These are phyloP conservation scores for Trifolium subterraneum DNA, from an alignment of 306 rosid genomes.

Conservation along the genomic window DNA sequence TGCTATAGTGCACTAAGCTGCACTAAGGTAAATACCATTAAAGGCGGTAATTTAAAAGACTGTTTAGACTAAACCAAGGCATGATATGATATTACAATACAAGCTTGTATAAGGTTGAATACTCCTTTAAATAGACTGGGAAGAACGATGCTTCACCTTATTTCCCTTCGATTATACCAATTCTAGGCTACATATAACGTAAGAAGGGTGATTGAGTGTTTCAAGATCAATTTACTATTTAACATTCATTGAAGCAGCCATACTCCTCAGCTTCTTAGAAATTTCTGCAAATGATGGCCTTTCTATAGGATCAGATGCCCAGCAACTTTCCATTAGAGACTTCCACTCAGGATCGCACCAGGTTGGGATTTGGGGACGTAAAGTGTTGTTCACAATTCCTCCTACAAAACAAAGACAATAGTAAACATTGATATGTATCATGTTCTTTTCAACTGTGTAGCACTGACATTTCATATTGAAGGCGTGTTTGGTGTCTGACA, in stretches of 20 bases:
- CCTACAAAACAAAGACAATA: slow-evolving; percentile 57
- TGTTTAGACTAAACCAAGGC: slow-evolving; percentile 50
- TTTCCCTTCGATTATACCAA: slow-evolving; percentile 52
- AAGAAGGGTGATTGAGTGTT: slow-evolving; percentile 45
- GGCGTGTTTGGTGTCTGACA: not conserved
- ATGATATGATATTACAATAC: slow-evolving; percentile 52
- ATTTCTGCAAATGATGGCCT: slow-evolving; percentile 97
- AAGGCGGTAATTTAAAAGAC: slow-evolving; percentile 53
- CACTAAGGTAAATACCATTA: slow-evolving; percentile 49
- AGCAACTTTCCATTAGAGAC: slow-evolving; percentile 90
- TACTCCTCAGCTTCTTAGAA: slow-evolving; percentile 93
- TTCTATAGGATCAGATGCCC: slow-evolving; percentile 84
- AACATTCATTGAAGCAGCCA: slow-evolving; percentile 95
- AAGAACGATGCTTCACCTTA: slow-evolving; percentile 55
- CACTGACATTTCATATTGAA: not conserved
- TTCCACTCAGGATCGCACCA: slow-evolving; percentile 99
- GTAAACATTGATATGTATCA: slow-evolving; percentile 12
- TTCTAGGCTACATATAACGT: slow-evolving; percentile 53
- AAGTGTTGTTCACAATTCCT: slow-evolving; percentile 86
- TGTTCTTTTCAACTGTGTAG: not conserved
- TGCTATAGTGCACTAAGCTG: slow-evolving; percentile 48
- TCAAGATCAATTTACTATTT: slow-evolving; percentile 57
- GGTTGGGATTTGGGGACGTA: slow-evolving; percentile 90
- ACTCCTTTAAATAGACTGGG: slow-evolving; percentile 48
- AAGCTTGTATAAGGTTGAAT: slow-evolving; percentile 56